Conservation (phyloP, 805 yeast genomes). For the Candida multigemmis region DNA sequence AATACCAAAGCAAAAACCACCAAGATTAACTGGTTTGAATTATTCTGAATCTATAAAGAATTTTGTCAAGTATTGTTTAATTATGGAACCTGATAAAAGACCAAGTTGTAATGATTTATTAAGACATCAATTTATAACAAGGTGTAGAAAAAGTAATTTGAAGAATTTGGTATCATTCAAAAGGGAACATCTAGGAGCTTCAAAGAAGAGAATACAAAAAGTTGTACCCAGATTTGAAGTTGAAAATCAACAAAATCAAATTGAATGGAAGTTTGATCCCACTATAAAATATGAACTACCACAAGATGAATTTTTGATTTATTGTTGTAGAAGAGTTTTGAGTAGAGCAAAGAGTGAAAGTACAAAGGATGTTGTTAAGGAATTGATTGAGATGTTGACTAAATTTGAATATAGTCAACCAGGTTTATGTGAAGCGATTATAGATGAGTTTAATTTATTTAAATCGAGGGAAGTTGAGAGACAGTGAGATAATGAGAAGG, state of each 20-base stretch:
- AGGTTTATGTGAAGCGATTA: constrained; percentile 57
- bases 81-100: constrained; percentile 56
- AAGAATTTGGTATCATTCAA: constrained; percentile 22
- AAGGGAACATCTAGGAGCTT: constrained; percentile 28
- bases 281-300: constrained; percentile 1
- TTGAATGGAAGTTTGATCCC: constrained; percentile 7
- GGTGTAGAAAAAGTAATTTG: constrained; percentile 12
- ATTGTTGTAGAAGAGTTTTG: constrained; percentile 38
- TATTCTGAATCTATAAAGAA: constrained; percentile 48
- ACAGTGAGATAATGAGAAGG: too few species aligned
- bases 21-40: constrained; percentile 37
- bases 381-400: constrained; percentile 30
- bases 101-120: constrained; percentile 54
- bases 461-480: too few species aligned
- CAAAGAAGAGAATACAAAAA: constrained; percentile 12
- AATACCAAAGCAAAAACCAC: constrained; percentile 62
- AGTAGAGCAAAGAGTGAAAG: constrained; percentile 42
- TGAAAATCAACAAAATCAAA: constrained; percentile 2
- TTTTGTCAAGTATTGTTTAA: constrained; percentile 58
- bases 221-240: constrained; percentile 1
- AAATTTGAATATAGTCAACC: constrained; percentile 44
- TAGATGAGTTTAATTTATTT: constrained; percentile 44
- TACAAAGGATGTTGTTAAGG: constrained; percentile 38
- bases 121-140: constrained; percentile 41
- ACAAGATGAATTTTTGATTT: constrained; percentile 25